Conservation (phyloP, 2,329 filamentous ascomycete genomes). For the Curvularia lunata region DNA sequence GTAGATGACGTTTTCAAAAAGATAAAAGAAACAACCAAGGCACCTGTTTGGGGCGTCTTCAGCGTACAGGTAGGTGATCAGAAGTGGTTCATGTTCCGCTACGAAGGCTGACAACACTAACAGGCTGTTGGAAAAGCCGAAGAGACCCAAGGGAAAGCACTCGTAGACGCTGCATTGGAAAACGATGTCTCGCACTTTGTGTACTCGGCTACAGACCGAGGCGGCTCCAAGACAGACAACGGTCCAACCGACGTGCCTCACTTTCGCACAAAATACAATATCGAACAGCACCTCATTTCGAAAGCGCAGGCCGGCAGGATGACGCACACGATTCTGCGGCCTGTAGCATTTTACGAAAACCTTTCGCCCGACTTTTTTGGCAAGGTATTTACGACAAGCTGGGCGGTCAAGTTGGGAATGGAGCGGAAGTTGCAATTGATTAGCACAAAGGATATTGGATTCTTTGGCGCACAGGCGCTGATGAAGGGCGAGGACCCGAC, state of each 20-base stretch:
- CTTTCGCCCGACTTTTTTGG: background rate
- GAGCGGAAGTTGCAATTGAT: background rate
- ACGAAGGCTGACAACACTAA: background rate
- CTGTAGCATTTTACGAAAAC: background rate
- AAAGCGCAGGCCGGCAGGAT: background rate
- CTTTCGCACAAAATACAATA: conserved; percentile 64
- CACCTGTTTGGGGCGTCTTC: background rate
- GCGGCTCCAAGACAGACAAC: conserved; percentile 52
- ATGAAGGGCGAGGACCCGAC: background rate
- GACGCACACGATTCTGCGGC: background rate
- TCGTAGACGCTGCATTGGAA: conserved; percentile 44
- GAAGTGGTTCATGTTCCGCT: background rate
- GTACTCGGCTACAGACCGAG: conserved; percentile 48
- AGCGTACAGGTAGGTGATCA: background rate
- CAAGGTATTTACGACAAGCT: background rate
- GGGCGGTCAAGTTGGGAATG: background rate
- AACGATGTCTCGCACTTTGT: conserved; percentile 47
- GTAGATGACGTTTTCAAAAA: background rate
- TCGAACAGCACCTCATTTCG: background rate
- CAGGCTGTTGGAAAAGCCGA: conserved; percentile 36
- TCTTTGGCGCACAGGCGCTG: background rate
- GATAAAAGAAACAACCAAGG: background rate
- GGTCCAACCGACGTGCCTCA: conserved; percentile 64
- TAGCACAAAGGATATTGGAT: background rate
- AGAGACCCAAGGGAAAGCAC: conserved; percentile 47